Evolutionary conservation across 495 filamentous ascomycete species (phyloP).

Genomic region (Amorphotheca resinae): DNA sequence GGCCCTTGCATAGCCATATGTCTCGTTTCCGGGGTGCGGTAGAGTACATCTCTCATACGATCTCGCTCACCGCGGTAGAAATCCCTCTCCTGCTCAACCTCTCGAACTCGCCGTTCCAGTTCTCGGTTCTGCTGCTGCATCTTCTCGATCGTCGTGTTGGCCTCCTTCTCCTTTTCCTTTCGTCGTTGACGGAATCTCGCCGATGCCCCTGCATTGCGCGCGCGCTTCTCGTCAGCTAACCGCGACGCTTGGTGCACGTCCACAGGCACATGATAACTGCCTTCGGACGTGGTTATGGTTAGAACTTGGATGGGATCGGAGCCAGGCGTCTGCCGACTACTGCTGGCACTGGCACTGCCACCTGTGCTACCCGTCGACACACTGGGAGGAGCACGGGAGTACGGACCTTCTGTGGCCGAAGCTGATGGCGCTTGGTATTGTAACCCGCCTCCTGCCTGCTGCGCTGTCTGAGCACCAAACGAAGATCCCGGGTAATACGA

Average conservation of each 20-base stretch:
- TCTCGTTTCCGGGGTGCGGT: conserved; percentile 37
- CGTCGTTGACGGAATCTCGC: conserved; percentile 76
- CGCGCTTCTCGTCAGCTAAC: conserved; percentile 66
- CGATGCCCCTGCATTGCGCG: conserved; percentile 88
- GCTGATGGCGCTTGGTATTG: conserved; percentile 18
- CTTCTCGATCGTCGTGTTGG: conserved; percentile 50
- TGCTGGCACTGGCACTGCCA: conserved; percentile 4
- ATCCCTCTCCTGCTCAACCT: conserved; percentile 39
- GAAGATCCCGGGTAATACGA: conserved; percentile 21
- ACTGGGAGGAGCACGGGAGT: conserved; percentile 16
- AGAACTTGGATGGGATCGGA: conserved; percentile 19
- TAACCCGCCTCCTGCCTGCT: conserved; percentile 16
- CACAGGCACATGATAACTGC: conserved; percentile 20
- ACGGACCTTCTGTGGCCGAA: conserved; percentile 20
- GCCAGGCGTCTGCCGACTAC: conserved; percentile 20
- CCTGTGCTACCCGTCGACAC: background rate
- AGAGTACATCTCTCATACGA: conserved; percentile 51
- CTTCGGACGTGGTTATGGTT: conserved; percentile 18
- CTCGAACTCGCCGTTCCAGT: conserved; percentile 39
- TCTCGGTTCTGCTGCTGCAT: conserved; percentile 49
- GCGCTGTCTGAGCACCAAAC: conserved; percentile 19
- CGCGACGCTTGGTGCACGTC: conserved; percentile 21
- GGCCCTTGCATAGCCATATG: conserved; percentile 35
- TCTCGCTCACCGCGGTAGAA: conserved; percentile 49
- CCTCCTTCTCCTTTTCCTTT: conserved; percentile 79